A percentile compares a stretch with the other conserved stretches of the same genome.
Conservation (phyloP, 2,329 filamentous ascomycete species). For the Colletotrichum karsti region DNA sequence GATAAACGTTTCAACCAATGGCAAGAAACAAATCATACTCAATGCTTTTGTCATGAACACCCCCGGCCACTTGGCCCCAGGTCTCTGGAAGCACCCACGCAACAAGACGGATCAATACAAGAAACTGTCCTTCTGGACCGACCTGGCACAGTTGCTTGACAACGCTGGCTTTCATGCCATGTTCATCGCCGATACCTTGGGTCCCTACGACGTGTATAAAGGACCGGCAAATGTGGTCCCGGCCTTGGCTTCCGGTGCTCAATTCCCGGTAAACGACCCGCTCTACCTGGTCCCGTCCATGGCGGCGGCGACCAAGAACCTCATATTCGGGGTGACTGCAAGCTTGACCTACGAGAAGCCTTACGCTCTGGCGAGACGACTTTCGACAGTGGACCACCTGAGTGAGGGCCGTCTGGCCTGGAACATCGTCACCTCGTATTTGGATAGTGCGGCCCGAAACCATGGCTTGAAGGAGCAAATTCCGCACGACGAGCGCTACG, state of each 20-base stretch:
- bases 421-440: conserved; percentile 72
- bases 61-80: conserved; percentile 55
- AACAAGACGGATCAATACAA: conserved; percentile 39
- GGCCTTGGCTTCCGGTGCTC: conserved; percentile 68
- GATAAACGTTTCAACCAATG: background rate
- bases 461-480: conserved; percentile 65
- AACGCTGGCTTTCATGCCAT: conserved; percentile 47
- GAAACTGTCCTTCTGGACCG: conserved; percentile 40
- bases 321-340: conserved; percentile 75
- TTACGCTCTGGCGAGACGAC: conserved; percentile 70
- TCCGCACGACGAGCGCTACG: conserved; percentile 60
- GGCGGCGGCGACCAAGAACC: conserved; percentile 71
- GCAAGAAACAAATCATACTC: conserved; percentile 48
- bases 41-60: conserved; percentile 52
- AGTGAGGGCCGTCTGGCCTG: conserved; percentile 63
- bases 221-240: conserved; percentile 59
- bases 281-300: conserved; percentile 70
- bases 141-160: conserved; percentile 45
- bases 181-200: conserved; percentile 50
- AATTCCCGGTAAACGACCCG: conserved; percentile 78
- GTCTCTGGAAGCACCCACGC: conserved; percentile 66
- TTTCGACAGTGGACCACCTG: conserved; percentile 74
- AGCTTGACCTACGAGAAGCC: conserved; percentile 76
- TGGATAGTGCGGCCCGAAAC: conserved; percentile 73
- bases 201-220: conserved; percentile 76